A percentile compares a stretch with the other conserved stretches of the same genome.
Conservation (phyloP, 108 stramenopile genomes). For the Fistulifera solaris region DNA sequence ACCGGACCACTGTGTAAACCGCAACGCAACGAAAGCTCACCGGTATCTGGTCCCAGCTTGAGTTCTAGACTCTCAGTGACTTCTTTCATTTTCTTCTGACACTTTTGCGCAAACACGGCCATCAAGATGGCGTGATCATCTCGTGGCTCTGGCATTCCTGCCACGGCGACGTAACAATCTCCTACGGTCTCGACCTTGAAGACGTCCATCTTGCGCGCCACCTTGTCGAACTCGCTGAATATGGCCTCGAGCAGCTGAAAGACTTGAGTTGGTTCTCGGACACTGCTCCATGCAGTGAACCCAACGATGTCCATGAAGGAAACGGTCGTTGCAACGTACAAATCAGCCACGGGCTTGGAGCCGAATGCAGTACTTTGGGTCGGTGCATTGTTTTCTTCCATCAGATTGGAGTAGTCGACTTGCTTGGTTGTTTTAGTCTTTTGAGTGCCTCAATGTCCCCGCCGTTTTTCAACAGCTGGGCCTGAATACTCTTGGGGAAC, state of each 20-base stretch:
- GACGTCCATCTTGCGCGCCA: slow-evolving; percentile 4
- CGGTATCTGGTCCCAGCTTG: slow-evolving; percentile 20
- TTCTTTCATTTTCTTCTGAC: slow-evolving; percentile 10
- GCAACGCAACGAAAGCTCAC: slow-evolving; percentile 17
- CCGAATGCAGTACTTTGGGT: neutral
- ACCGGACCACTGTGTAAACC: slow-evolving; percentile 22
- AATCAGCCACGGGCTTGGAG: slow-evolving; percentile 7
- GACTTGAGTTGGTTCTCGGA: slow-evolving; percentile 26
- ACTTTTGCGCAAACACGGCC: slow-evolving; percentile 17
- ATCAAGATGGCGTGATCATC: slow-evolving; percentile 26
- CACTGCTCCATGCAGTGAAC: slow-evolving; percentile 47
- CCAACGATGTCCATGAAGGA: slow-evolving; percentile 12
- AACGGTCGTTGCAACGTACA: neutral
- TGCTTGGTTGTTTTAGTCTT: neutral
- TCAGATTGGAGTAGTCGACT: too few relatives aligned
- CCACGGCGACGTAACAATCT: slow-evolving; percentile 28
- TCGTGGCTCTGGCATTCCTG: slow-evolving; percentile 22
- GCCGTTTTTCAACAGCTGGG: slow-evolving; percentile 8
- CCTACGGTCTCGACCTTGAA: slow-evolving; percentile 17
- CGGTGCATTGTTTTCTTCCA: too few relatives aligned
- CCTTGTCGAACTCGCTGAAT: slow-evolving; percentile 8
- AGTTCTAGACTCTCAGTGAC: slow-evolving; percentile 7
- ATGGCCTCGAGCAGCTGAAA: slow-evolving; percentile 11
- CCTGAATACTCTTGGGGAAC: slow-evolving; percentile 15
- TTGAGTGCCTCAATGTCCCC: neutral